Evolutionary conservation across 2,329 filamentous ascomycete genomes (phyloP).

Genomic region (Thelonectria discophora): DNA sequence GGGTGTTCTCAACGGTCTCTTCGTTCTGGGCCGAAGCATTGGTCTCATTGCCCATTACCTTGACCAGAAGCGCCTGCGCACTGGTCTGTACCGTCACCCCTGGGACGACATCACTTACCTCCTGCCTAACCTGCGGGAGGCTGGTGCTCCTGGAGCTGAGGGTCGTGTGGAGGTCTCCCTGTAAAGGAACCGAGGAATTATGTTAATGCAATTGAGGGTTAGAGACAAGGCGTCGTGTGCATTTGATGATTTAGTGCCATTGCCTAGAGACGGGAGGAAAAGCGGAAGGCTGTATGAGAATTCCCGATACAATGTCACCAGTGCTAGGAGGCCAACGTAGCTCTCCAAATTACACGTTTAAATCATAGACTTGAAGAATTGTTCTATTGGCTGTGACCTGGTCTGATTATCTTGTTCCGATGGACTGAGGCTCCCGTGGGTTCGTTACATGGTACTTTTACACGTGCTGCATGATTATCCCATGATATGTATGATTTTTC

Average conservation of each 20-base stretch:
- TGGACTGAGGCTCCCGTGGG: not conserved
- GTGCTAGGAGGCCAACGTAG: constrained; percentile 47
- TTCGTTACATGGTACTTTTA: too few species aligned
- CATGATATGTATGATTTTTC: too few species aligned
- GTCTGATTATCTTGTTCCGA: not conserved
- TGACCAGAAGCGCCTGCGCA: constrained; percentile 99
- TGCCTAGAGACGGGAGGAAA: constrained; percentile 41
- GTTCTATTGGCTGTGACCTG: constrained; percentile 23
- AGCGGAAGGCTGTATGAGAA: constrained; percentile 49
- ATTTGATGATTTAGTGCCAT: constrained; percentile 47
- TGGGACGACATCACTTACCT: constrained; percentile 99
- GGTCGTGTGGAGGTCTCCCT: constrained; percentile 90
- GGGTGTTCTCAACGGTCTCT: constrained; percentile 99
- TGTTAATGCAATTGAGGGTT: constrained; percentile 41
- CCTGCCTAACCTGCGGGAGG: constrained; percentile 79
- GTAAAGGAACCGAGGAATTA: constrained; percentile 51
- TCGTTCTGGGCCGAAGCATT: constrained; percentile 95
- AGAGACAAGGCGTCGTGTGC: constrained; percentile 43
- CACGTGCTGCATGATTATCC: too few species aligned
- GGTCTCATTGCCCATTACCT: constrained; percentile 99
- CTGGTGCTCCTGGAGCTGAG: constrained; percentile 74
- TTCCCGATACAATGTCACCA: constrained; percentile 48
- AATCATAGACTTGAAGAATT: constrained; percentile 46
- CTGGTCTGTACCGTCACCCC: constrained; percentile 97
- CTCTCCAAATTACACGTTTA: constrained; percentile 46